A percentile compares a stretch with the other conserved stretches of the same genome.
Conservation (phyloP, 257 asterid genomes). For the Nicotiana knightiana region DNA sequence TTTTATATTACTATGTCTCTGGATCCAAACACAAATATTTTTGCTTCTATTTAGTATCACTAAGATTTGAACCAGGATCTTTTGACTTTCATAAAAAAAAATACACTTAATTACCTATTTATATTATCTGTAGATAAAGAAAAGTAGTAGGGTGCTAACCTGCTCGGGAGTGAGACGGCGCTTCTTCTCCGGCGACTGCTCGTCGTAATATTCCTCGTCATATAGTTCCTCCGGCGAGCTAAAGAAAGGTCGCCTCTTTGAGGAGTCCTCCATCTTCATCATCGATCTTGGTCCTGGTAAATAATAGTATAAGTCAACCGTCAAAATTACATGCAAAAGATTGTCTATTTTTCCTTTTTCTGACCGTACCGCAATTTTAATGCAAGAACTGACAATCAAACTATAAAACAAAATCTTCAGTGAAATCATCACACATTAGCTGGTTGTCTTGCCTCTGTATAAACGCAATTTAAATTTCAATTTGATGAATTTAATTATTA, state of each 20-base stretch:
- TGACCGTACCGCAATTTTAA: neutral
- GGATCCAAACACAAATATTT: neutral
- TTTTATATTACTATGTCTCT: neutral
- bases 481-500: neutral
- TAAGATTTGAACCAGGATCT: neutral
- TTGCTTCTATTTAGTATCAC: neutral
- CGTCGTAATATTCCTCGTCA: conserved; percentile 89
- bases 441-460: neutral
- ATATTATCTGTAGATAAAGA: neutral
- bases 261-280: conserved; percentile 65
- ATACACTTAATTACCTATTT: neutral
- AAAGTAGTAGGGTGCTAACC: conserved; percentile 30
- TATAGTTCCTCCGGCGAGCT: conserved; percentile 65
- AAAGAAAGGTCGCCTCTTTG: conserved; percentile 74
- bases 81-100: neutral
- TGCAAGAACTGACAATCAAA: neutral
- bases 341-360: neutral
- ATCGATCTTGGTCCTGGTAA: conserved; percentile 49
- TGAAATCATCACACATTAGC: neutral
- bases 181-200: conserved; percentile 90
- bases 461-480: neutral
- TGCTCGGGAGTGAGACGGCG: conserved; percentile 94
- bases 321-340: neutral
- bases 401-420: neutral
- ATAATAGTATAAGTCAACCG: neutral